Evolutionary conservation across 148 eudicot species (phyloP).

Genomic region (Chenopodium berlandieri): DNA sequence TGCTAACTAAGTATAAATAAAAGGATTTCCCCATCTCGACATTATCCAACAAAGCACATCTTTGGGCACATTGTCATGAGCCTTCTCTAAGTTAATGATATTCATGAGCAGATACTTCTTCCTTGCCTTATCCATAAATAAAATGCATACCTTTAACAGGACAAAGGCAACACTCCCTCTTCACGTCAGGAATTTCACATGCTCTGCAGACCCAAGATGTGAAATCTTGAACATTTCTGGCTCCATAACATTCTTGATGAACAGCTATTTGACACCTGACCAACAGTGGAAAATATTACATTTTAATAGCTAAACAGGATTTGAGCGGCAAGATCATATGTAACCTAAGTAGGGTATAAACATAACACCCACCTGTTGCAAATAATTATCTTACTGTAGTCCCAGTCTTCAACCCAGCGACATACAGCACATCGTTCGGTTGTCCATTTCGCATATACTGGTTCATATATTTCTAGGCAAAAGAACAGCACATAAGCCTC

Average conservation of each 20-base stretch:
- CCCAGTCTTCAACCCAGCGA: slow-evolving; percentile 96
- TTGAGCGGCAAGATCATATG: slow-evolving; percentile 1
- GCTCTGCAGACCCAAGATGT: slow-evolving; percentile 97
- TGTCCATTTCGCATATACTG: slow-evolving; percentile 85
- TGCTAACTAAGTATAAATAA: no score
- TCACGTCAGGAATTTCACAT: slow-evolving; percentile 67
- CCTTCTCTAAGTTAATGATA: no score
- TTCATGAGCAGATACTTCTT: no score
- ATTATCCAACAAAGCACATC: no score
- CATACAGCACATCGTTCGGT: slow-evolving; percentile 95
- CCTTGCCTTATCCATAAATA: no score
- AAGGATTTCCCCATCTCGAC: no score
- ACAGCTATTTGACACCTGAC: slow-evolving; percentile 96
- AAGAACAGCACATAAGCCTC: slow-evolving; percentile 20
- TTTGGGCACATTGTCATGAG: no score
- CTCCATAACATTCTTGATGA: slow-evolving; percentile 98
- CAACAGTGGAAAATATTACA: slow-evolving; percentile 1
- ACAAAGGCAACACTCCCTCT: slow-evolving; percentile 90
- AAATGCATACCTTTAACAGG: slow-evolving; percentile 75
- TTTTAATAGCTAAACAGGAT: not conserved
- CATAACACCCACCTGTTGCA: slow-evolving; percentile 69
- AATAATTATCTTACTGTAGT: slow-evolving; percentile 80
- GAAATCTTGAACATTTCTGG: slow-evolving; percentile 54
- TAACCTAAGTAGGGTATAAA: not conserved
- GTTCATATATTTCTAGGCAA: slow-evolving; percentile 60